Evolutionary conservation across 1,139 yeast species (phyloP).

Genomic region (Arxiozyma bovina): DNA sequence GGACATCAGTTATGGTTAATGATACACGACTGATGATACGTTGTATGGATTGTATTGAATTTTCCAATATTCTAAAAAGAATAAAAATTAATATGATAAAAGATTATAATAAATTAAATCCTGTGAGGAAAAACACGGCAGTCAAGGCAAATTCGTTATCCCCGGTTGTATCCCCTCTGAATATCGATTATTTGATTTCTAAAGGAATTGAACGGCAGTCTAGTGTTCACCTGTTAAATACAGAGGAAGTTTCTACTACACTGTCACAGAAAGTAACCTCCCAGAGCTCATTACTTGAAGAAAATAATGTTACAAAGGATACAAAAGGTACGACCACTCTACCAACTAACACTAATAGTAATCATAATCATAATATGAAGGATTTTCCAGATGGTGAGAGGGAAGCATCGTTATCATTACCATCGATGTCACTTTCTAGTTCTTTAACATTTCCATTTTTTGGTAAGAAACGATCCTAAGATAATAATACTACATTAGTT

Average conservation of each 20-base stretch:
- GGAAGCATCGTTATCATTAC: background rate
- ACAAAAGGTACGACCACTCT: background rate
- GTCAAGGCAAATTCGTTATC: background rate
- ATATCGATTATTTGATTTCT: background rate
- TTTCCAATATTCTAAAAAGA: constrained; percentile 39
- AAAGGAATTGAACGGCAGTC: background rate
- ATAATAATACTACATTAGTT: too few relatives aligned
- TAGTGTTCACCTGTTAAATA: background rate
- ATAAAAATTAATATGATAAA: constrained; percentile 27
- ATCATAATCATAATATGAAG: background rate
- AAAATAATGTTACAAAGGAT: background rate
- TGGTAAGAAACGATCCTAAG: constrained; percentile 15
- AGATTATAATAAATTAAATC: constrained; percentile 14
- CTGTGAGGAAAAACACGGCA: background rate
- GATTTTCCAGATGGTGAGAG: background rate
- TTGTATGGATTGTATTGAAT: constrained; percentile 51
- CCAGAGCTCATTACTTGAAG: background rate
- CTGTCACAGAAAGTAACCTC: background rate
- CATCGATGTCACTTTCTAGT: background rate
- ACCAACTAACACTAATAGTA: background rate
- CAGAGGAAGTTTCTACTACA: background rate
- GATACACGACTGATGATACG: constrained; percentile 59
- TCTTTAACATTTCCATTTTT: constrained; percentile 15
- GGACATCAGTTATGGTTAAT: constrained; percentile 49
- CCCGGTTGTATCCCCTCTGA: background rate